phyloP scores from a whole-genome alignment of 805 yeast genomes.

The Kazachstania psychrophila region DNA sequence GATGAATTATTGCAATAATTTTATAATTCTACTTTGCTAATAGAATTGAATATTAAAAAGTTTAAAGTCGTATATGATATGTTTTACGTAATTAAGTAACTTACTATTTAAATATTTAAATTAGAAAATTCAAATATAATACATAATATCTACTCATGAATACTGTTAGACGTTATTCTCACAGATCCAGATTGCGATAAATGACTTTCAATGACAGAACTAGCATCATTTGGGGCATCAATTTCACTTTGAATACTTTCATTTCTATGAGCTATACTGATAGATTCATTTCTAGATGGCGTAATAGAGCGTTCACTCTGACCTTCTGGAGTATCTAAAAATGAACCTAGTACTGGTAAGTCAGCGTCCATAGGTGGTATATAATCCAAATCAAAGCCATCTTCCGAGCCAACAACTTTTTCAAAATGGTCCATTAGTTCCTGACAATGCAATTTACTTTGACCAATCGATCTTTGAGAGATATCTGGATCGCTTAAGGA shows the following conservation, averaged over 20 bases:
- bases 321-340: conserved; percentile 7
- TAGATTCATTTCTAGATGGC: not conserved
- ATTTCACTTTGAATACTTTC: not conserved
- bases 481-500: conserved; percentile 11
- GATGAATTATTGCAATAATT: conserved; percentile 49
- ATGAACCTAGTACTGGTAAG: conserved; percentile 6
- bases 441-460: conserved; percentile 20
- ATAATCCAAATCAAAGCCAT: not conserved
- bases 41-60: too few relatives aligned
- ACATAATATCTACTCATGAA: not conserved
- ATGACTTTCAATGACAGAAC: conserved; percentile 6
- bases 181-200: not conserved
- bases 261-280: not conserved
- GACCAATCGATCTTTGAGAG: conserved; percentile 22
- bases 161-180: not conserved
- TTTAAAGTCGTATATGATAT: too few relatives aligned
- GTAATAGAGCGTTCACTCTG: not conserved
- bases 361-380: conserved; percentile 4
- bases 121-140: too few relatives aligned
- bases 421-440: conserved; percentile 27
- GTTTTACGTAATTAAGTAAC: too few relatives aligned
- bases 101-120: too few relatives aligned
- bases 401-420: conserved; percentile 7
- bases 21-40: too few relatives aligned
- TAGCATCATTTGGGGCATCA: conserved; percentile 7